phyloP scores from a whole-genome alignment of 2,329 filamentous ascomycete species.

The Fusarium tanahbumbuense region DNA sequence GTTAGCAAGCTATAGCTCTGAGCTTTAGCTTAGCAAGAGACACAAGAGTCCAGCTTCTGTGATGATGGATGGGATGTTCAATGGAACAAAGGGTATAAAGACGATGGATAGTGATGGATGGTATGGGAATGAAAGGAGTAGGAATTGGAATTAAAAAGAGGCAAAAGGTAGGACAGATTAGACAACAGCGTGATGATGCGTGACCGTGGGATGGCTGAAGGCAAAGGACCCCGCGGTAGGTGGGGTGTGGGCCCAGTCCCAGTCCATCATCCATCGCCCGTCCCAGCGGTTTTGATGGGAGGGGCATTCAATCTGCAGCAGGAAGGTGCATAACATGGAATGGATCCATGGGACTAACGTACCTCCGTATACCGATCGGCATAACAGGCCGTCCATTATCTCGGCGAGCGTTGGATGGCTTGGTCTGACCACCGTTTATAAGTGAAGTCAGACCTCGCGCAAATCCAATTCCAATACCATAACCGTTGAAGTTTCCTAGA shows the following conservation, averaged over 20 bases:
- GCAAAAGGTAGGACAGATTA: constrained; percentile 10
- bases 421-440: constrained; percentile 12
- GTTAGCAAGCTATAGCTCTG: constrained; percentile 41
- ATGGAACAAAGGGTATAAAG: constrained; percentile 12
- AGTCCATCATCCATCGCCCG: constrained; percentile 3
- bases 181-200: constrained; percentile 38
- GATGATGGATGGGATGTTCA: not conserved
- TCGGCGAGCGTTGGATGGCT: constrained; percentile 32
- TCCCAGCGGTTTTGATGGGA: constrained; percentile 20
- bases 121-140: not conserved
- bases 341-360: constrained; percentile 28
- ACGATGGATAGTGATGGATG: not conserved
- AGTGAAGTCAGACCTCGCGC: constrained; percentile 28
- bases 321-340: not conserved
- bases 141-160: constrained; percentile 18
- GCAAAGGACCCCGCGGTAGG: constrained; percentile 34
- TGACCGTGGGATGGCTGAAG: constrained; percentile 2
- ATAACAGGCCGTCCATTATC: constrained; percentile 31
- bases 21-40: constrained; percentile 33
- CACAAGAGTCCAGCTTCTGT: constrained; percentile 3
- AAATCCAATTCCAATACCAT: constrained; percentile 13
- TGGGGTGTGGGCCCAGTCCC: constrained; percentile 24
- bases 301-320: constrained; percentile 19
- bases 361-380: constrained; percentile 45
- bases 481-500: constrained; percentile 8